Evolutionary conservation across 2,329 filamentous ascomycete genomes (phyloP).

Genomic region (Fusarium austroafricanum): DNA sequence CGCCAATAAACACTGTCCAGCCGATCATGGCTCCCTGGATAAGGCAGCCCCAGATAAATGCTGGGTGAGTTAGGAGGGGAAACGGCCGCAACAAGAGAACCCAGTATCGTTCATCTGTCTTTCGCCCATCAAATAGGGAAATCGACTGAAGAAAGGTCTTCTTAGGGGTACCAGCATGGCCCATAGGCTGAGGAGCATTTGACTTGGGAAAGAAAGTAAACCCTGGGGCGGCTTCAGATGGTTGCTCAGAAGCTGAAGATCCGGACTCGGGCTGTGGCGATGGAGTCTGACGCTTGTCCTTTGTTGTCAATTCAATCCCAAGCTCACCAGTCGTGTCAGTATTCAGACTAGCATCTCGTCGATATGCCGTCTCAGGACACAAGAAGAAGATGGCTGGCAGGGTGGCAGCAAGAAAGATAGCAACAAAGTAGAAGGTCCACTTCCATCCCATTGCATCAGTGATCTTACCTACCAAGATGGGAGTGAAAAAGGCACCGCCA

Average conservation of each 20-base stretch:
- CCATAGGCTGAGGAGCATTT: conserved; percentile 50
- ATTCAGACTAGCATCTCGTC: conserved; percentile 74
- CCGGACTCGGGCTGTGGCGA: conserved; percentile 13
- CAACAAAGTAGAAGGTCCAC: conserved; percentile 90
- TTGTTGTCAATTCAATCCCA: conserved; percentile 42
- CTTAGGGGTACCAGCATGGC: conserved; percentile 54
- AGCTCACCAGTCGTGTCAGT: conserved; percentile 67
- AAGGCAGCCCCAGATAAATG: conserved; percentile 81
- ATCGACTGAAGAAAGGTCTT: conserved; percentile 72
- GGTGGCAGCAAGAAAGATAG: conserved; percentile 80
- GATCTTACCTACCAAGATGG: conserved; percentile 91
- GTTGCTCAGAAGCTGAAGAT: conserved; percentile 3
- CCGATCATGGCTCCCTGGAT: conserved; percentile 92
- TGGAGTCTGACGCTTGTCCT: conserved; percentile 22
- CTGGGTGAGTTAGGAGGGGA: conserved; percentile 84
- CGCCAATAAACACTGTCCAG: conserved; percentile 93
- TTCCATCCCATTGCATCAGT: conserved; percentile 80
- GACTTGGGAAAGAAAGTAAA: conserved; percentile 51
- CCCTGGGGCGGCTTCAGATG: conserved; percentile 16
- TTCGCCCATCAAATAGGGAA: conserved; percentile 81
- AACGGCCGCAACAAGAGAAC: conserved; percentile 78
- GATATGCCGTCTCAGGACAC: conserved; percentile 86
- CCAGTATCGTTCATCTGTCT: conserved; percentile 80
- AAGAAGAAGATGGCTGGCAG: conserved; percentile 80
- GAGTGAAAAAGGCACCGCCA: conserved; percentile 73